Evolutionary conservation across 495 filamentous ascomycete genomes (phyloP), one percentile per base, ranked within the genome.

Genomic region (Xylaria intraflava): DNA sequence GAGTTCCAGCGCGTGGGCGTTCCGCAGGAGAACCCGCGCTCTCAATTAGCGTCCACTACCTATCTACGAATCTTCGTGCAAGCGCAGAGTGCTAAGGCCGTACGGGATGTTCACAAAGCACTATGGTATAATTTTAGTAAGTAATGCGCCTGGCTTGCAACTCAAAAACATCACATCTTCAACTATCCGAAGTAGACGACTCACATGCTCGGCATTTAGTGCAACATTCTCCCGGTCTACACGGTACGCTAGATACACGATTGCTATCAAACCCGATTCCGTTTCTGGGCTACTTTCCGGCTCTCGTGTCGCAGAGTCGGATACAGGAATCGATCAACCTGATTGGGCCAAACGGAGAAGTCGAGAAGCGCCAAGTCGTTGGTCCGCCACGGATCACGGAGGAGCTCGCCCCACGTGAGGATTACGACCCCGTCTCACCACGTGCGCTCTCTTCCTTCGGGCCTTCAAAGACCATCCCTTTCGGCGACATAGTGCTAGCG

Each of bases 401-500:
- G 24, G 57, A 48, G n/a, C 70, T 73, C 17, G 66, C 70, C 19
- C 43, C 65, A 19, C 70, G 56, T 49, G 64, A 65, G 33, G 61
- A 55, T 26, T 69, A 71, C 65, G 44, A 67, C 55, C 60, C 73
- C 56, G 7, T 19, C 31, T 65, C 61, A 23, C 59, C 61, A 31
- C 60, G 23, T 44, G 57, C 40, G 2, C 38, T 49, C 2, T 44
- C 56, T 1, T 41, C 38, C 19, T 78, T 73, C 58, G 77, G 73
- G 6, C 67, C 73, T 9, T 75, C 73, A 0, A 64, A 49, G 33
- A 68, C 56, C 19, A 70, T 62, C 5, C 74, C 76, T 0, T 57
- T 81, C 11, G 76, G 78, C 26, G 75, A 69, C 61, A 66, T 79
- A 38, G 66, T 70, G 0, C 72, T 76, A 31, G 74, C 71, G 4